Evolutionary conservation across 441 rosid species (phyloP).

Genomic region (Hura crepitans): DNA sequence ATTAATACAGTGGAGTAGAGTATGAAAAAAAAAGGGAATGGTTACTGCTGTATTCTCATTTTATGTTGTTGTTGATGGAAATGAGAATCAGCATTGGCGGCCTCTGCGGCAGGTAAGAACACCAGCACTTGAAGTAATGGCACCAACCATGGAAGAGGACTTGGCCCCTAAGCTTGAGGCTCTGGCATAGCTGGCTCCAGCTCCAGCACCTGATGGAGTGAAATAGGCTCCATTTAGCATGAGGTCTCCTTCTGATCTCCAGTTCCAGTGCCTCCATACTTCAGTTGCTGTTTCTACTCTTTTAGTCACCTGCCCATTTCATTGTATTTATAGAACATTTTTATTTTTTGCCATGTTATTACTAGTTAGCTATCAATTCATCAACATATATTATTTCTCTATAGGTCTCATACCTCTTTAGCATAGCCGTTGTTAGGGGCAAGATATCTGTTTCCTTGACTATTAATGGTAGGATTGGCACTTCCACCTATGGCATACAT

Average conservation of each 20-base stretch:
- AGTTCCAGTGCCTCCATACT: constrained; percentile 73
- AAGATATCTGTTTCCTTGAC: constrained; percentile 87
- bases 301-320: constrained; percentile 62
- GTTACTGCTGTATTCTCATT: not conserved
- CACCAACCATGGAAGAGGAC: constrained; percentile 73
- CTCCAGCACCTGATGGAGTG: constrained; percentile 74
- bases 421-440: constrained; percentile 69
- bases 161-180: constrained; percentile 94
- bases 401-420: constrained; percentile 55
- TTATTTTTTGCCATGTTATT: not conserved
- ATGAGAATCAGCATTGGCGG: constrained; percentile 33
- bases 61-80: constrained; percentile 21
- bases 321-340: not conserved
- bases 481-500: constrained; percentile 99
- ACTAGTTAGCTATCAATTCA: not conserved
- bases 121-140: constrained; percentile 58
- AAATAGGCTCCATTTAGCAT: constrained; percentile 83
- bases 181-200: constrained; percentile 74
- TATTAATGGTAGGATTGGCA: constrained; percentile 82
- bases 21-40: not conserved
- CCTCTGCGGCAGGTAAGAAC: constrained; percentile 60
- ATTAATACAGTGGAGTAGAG: constrained; percentile 8
- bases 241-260: constrained; percentile 92
- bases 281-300: constrained; percentile 53
- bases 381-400: no score